Percentiles rank a stretch among this genome's conserved stretches.
Evolutionary conservation across 176 grass and related monocot species (phyloP).

Genomic region (Avena sativa): DNA sequence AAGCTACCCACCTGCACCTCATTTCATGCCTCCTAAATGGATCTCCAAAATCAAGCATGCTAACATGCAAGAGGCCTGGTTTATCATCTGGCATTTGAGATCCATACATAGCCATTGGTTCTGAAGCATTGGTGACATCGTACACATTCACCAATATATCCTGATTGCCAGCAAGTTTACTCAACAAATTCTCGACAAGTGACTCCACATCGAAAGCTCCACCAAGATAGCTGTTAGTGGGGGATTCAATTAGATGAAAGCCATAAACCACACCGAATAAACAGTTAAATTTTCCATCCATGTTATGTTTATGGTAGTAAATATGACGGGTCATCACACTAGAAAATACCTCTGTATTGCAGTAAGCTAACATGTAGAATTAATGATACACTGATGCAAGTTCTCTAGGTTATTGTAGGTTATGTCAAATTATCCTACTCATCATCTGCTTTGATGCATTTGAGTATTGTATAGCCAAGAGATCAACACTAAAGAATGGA

Average conservation of each 20-base stretch:
- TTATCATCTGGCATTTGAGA: slow-evolving; percentile 58
- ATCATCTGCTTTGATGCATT: slow-evolving; percentile 11
- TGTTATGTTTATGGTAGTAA: neutral
- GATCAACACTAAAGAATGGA: slow-evolving; percentile 16
- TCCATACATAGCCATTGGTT: slow-evolving; percentile 87
- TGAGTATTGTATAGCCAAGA: neutral
- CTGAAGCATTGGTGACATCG: slow-evolving; percentile 84
- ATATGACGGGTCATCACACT: neutral
- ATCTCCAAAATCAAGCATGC: slow-evolving; percentile 96
- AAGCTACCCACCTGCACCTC: slow-evolving; percentile 75
- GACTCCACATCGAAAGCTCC: slow-evolving; percentile 95
- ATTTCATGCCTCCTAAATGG: slow-evolving; percentile 95
- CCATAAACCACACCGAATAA: neutral
- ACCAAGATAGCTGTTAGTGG: slow-evolving; percentile 82
- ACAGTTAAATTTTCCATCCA: neutral
- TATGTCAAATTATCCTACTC: neutral
- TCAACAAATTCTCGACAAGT: slow-evolving; percentile 91
- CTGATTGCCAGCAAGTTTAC: slow-evolving; percentile 90
- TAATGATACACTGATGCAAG: neutral
- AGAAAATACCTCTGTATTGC: neutral
- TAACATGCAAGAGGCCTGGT: slow-evolving; percentile 62
- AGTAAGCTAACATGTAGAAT: too few species aligned
- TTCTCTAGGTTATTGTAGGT: neutral
- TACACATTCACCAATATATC: slow-evolving; percentile 96
- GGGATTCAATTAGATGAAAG: slow-evolving; percentile 32